Conservation (phyloP, 176 grass and related monocot species). For the Poa pratensis region DNA sequence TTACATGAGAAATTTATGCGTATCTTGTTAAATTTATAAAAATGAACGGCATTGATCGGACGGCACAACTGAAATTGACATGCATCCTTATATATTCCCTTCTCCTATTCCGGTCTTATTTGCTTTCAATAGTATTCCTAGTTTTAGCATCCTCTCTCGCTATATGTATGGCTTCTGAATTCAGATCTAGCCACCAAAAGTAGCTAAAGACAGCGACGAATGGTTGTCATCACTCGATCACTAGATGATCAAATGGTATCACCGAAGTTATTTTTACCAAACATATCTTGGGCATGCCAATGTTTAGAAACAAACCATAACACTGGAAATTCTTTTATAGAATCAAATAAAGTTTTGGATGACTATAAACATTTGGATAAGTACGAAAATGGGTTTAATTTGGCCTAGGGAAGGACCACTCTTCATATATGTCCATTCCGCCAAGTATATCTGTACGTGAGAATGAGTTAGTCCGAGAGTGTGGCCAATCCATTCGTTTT, state of each 20-base stretch:
- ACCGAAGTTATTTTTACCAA: no score
- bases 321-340: neutral
- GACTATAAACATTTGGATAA: conserved; percentile 3
- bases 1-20: neutral
- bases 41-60: neutral
- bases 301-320: neutral
- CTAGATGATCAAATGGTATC: neutral
- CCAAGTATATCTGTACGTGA: no score
- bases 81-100: conserved; percentile 12
- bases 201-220: no score
- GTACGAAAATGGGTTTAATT: conserved; percentile 9
- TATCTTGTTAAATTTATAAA: neutral
- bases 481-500: no score
- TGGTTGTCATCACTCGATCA: neutral
- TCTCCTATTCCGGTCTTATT: neutral
- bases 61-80: neutral
- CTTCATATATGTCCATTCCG: neutral
- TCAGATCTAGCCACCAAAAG: neutral
- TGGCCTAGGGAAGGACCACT: neutral
- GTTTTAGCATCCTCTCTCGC: neutral
- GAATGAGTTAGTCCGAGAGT: no score
- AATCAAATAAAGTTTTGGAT: neutral
- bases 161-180: no score
- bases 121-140: neutral
- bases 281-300: neutral